phyloP scores from a whole-genome alignment of 148 eudicot genomes.

The Rhododendron simsii region DNA sequence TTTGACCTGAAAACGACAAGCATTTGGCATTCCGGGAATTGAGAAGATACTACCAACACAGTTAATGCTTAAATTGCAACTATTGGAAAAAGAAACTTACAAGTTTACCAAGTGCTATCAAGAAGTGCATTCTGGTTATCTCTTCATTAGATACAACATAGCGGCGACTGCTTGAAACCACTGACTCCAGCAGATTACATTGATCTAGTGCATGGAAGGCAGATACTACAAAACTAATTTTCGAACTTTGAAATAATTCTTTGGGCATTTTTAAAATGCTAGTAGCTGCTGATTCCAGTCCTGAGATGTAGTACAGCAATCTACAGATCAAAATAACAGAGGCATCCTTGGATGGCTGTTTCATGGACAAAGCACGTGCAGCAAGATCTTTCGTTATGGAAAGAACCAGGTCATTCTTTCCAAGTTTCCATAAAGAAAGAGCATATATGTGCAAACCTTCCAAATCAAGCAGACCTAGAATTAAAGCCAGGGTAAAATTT shows the following conservation, averaged over 20 bases:
- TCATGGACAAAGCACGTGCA: conserved; percentile 38
- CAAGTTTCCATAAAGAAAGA: conserved; percentile 66
- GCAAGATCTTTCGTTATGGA: conserved; percentile 53
- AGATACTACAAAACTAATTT: conserved; percentile 72
- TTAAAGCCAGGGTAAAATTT: conserved; percentile 5
- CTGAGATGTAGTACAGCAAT: conserved; percentile 60
- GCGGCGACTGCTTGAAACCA: conserved; percentile 64
- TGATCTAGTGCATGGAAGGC: conserved; percentile 75
- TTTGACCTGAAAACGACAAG: conserved; percentile 49
- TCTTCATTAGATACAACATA: conserved; percentile 54
- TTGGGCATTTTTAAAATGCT: conserved; percentile 69
- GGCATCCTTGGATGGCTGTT: conserved; percentile 45
- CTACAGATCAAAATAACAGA: conserved; percentile 59
- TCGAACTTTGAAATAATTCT: conserved; percentile 57
- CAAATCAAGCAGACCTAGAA: conserved; percentile 67
- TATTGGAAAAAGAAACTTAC: conserved; percentile 38
- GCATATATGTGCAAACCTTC: conserved; percentile 84
- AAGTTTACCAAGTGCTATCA: conserved; percentile 67
- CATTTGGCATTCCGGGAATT: conserved; percentile 4
- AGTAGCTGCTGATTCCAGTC: conserved; percentile 48
- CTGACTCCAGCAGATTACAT: conserved; percentile 49
- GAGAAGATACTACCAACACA: background rate
- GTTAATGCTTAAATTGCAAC: background rate
- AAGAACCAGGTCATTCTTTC: conserved; percentile 62
- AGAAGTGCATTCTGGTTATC: conserved; percentile 65